Evolutionary conservation across 2,329 filamentous ascomycete genomes (phyloP).

Genomic region (Claviceps cyperi): DNA sequence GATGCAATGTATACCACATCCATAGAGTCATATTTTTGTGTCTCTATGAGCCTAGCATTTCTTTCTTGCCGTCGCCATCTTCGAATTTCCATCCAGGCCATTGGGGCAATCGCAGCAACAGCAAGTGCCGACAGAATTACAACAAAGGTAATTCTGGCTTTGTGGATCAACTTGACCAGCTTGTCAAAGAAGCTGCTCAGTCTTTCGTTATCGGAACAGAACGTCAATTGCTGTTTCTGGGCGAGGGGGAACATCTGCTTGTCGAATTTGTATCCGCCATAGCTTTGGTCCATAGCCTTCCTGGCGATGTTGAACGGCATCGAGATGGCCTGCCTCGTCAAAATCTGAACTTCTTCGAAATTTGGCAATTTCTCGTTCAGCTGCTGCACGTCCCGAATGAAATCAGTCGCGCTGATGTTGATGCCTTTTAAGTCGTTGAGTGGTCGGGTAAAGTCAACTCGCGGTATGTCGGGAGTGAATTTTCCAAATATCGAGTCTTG

Average conservation of each 20-base stretch:
- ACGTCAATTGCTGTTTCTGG: constrained; percentile 64
- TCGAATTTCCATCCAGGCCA: constrained; percentile 68
- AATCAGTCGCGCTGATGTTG: constrained; percentile 48
- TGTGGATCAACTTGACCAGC: constrained; percentile 50
- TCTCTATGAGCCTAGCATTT: constrained; percentile 50
- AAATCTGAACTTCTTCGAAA: constrained; percentile 71
- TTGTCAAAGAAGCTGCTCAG: constrained; percentile 73
- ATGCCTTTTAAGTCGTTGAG: constrained; percentile 56
- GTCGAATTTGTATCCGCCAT: constrained; percentile 66
- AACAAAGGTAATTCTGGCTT: constrained; percentile 61
- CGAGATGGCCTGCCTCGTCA: constrained; percentile 60
- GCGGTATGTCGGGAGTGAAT: constrained; percentile 27
- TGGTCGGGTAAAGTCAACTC: constrained; percentile 49
- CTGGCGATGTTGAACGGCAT: constrained; percentile 73
- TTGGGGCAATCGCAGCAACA: constrained; percentile 57
- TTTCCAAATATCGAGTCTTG: constrained; percentile 35
- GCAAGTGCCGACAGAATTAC: constrained; percentile 60
- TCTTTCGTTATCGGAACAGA: constrained; percentile 74
- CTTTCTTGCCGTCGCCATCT: constrained; percentile 61
- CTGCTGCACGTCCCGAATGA: constrained; percentile 54
- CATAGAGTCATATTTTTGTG: constrained; percentile 60
- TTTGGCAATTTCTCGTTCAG: constrained; percentile 69
- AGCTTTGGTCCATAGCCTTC: constrained; percentile 52
- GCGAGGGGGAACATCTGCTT: constrained; percentile 67
- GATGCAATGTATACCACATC: constrained; percentile 82